Percentiles rank a stretch among this genome's conserved stretches.
Conservation (phyloP, 768 basidiomycete genomes). For the Boletellus emodensis region DNA sequence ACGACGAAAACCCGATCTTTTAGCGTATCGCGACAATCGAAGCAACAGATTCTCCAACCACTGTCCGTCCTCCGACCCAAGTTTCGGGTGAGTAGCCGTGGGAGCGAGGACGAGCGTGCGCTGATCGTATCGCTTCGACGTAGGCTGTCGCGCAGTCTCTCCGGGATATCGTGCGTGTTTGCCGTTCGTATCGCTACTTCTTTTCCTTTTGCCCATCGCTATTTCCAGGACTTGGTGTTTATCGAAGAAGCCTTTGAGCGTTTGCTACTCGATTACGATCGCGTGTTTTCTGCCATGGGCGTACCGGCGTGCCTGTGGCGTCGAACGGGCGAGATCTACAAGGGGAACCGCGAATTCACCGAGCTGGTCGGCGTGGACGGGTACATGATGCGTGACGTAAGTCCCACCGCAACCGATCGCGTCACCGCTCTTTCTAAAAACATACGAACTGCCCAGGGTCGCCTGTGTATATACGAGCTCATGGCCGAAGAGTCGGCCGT, state of each 20-base stretch:
- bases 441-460: constrained; percentile 54
- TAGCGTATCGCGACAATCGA: constrained; percentile 86
- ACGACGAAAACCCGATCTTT: background rate
- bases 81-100: constrained; percentile 64
- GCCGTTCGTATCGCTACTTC: background rate
- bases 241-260: constrained; percentile 98
- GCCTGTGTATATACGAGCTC: constrained; percentile 93
- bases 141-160: constrained; percentile 82
- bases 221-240: constrained; percentile 79
- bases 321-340: constrained; percentile 97
- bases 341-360: constrained; percentile 94
- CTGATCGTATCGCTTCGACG: background rate
- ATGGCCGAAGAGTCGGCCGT: constrained; percentile 98
- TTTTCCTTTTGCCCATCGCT: background rate
- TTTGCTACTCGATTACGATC: constrained; percentile 90
- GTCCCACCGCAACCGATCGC: too few relatives aligned
- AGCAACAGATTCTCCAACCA: constrained; percentile 88
- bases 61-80: constrained; percentile 81
- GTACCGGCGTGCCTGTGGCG: constrained; percentile 97
- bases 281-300: constrained; percentile 92
- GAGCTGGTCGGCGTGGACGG: constrained; percentile 86
- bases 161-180: constrained; percentile 63
- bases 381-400: constrained; percentile 80
- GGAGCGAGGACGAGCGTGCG: too few relatives aligned
- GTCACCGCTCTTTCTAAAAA: background rate